Evolutionary conservation across 768 basidiomycete genomes (phyloP), one percentile per base, ranked within the genome.

Genomic region (Infundibulicybe gibba): DNA sequence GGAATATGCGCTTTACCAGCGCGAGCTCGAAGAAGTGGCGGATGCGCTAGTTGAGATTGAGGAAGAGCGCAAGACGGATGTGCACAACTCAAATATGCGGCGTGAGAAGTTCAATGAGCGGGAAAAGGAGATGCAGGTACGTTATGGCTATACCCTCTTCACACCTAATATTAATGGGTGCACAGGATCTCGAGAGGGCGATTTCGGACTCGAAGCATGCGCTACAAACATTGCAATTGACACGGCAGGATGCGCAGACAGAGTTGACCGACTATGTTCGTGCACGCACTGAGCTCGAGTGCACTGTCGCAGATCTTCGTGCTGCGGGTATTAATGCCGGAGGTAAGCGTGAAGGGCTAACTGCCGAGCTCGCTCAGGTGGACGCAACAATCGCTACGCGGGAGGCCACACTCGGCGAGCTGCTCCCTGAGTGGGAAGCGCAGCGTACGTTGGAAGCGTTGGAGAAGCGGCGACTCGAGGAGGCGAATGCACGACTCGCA

Each of bases 1-100:
- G 57, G 97, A 99, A 61, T 98, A 97, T 61, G 92, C 94, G 0
- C 67, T 98, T 51, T 92, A 97, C 65, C 87, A 91, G 54, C 78
- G 89, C 32, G 95, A 99, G 59, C 65, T 97, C 33, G 84, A 89
- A 49, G 95, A 98, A 54, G 93, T 95, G 1, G 82, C 79, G 0
- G 85, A 86, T 44, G 84, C 90, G 0, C 63, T 99, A 46, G 92
- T 90, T 32, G 85, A 90, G 61, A 89, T 97, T 34, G 81, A 87
- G 53, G 84, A 86, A 40, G 94, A 97, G 51, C 74, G 91, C 44
- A 71, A 81, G 49, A 72, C 83, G 6, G 94, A 97, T 40, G 77
- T 94, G 5, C 90, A 95, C 60, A 81, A 79, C 11, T 85, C 89
- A 2, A 97, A 97, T 61, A 69, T 85, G 49, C 74, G 91, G 30